A percentile compares a stretch with the other conserved stretches of the same genome.
phyloP scores from a whole-genome alignment of 495 filamentous ascomycete genomes.

The Neurospora sp. region DNA sequence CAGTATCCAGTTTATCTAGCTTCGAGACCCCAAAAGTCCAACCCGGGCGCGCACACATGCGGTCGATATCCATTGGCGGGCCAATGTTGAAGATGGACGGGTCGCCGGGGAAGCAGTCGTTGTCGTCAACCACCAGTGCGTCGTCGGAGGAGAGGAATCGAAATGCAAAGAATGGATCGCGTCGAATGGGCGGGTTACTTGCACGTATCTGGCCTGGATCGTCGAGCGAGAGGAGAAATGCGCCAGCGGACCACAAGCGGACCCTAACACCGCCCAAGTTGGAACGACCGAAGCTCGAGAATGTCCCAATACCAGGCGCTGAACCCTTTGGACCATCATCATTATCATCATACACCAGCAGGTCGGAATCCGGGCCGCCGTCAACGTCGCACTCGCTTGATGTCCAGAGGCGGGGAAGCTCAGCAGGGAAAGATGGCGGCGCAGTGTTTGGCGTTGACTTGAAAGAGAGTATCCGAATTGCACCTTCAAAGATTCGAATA shows the following conservation, averaged over 20 bases:
- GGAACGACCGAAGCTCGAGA: neutral
- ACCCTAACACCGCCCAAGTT: neutral
- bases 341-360: neutral
- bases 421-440: neutral
- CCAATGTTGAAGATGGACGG: neutral
- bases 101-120: neutral
- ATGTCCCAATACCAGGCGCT: neutral
- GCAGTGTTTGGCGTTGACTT: constrained; percentile 14
- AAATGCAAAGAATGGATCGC: neutral
- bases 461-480: constrained; percentile 13
- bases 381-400: neutral
- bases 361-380: neutral
- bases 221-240: neutral
- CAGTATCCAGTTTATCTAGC: neutral
- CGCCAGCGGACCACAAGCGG: neutral
- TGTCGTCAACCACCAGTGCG: neutral
- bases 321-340: neutral
- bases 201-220: neutral
- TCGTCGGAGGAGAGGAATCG: neutral
- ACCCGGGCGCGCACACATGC: neutral
- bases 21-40: neutral
- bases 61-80: neutral
- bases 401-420: neutral
- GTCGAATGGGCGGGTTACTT: neutral
- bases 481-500: constrained; percentile 19